phyloP scores from a whole-genome alignment of 176 grass and related monocot genomes.

The Thalia dealbata region DNA sequence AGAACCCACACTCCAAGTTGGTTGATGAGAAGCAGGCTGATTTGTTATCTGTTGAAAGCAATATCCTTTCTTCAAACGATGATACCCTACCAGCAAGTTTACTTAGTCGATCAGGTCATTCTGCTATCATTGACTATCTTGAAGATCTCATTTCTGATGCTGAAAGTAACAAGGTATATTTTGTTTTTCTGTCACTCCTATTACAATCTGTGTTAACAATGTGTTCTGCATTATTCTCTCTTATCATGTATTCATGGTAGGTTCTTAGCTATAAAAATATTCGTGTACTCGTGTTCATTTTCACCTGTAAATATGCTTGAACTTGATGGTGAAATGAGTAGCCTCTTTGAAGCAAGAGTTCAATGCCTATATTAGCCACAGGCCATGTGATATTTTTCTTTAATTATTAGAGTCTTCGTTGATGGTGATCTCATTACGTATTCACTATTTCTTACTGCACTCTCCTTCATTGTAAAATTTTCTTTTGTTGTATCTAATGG shows the following conservation, averaged over 20 bases:
- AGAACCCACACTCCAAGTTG: not conserved
- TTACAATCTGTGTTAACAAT: not conserved
- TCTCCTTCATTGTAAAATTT: not conserved
- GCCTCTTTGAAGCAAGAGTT: too few relatives aligned
- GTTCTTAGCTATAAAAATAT: too few relatives aligned
- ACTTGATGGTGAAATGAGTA: not conserved
- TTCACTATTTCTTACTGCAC: not conserved
- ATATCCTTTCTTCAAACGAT: not conserved
- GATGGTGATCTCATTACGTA: not conserved
- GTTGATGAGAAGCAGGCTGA: not conserved
- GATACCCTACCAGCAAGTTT: conserved; percentile 13
- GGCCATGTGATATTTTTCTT: not conserved
- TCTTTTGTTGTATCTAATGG: not conserved
- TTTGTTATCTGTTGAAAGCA: conserved; percentile 21
- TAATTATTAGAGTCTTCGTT: not conserved
- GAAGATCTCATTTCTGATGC: conserved; percentile 28
- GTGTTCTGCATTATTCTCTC: too few relatives aligned
- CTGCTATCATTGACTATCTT: conserved; percentile 17
- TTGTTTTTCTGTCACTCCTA: too few relatives aligned
- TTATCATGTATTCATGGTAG: too few relatives aligned
- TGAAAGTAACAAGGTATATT: conserved; percentile 29
- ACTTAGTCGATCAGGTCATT: conserved; percentile 14
- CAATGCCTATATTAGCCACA: not conserved
- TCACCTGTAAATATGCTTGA: not conserved
- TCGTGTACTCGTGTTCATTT: too few relatives aligned